Evolutionary conservation across 208 protist species (phyloP).

Genomic region (Jaenimonas drosophilae): DNA sequence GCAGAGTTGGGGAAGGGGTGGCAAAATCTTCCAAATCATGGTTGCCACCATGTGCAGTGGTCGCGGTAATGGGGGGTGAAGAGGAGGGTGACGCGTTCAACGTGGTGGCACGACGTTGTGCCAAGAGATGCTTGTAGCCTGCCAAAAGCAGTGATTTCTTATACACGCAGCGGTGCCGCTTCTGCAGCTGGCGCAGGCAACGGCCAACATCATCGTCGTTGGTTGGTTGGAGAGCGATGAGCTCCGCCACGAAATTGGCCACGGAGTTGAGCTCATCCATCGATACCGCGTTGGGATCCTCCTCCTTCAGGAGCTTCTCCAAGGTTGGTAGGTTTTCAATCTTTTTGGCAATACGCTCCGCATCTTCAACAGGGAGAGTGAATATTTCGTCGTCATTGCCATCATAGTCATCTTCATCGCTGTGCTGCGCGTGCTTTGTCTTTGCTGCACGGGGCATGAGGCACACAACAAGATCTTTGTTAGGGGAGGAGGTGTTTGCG

Average conservation of each 20-base stretch:
- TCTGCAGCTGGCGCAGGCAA: constrained; percentile 43
- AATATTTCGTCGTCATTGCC: constrained; percentile 9
- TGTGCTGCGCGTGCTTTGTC: too few relatives aligned
- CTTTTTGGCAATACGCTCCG: constrained; percentile 39
- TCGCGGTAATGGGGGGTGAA: not conserved
- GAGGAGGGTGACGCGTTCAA: too few relatives aligned
- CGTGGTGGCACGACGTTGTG: not conserved
- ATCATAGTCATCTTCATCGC: constrained; percentile 1
- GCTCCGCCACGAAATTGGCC: constrained; percentile 31
- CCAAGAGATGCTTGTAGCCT: constrained; percentile 54
- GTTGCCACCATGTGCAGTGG: not conserved
- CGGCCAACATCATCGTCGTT: constrained; percentile 26
- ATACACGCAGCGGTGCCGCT: constrained; percentile 40
- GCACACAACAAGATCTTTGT: too few relatives aligned
- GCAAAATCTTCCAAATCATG: too few relatives aligned
- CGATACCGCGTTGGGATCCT: constrained; percentile 60
- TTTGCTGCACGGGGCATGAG: too few relatives aligned
- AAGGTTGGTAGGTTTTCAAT: constrained; percentile 60
- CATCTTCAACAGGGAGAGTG: constrained; percentile 11
- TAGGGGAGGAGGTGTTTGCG: too few relatives aligned
- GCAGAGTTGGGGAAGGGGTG: not conserved
- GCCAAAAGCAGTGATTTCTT: constrained; percentile 77
- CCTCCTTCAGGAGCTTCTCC: constrained; percentile 49
- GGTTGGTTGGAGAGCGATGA: constrained; percentile 18
- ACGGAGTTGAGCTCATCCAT: constrained; percentile 29